Percentiles rank a stretch among this genome's conserved stretches.
phyloP scores from a whole-genome alignment of 805 yeast species.

The Torulaspora gathmanii region DNA sequence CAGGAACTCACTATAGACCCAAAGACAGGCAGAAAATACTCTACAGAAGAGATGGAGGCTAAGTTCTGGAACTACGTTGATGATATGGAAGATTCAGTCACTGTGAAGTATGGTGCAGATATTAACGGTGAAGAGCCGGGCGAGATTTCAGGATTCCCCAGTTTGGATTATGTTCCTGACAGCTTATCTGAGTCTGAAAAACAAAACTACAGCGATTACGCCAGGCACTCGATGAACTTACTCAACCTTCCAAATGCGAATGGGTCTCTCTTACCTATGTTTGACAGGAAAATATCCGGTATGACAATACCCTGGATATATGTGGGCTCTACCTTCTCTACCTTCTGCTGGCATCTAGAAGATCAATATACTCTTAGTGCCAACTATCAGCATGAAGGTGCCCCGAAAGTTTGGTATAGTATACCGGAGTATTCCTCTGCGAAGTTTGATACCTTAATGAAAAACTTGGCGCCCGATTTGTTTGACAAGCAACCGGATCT shows the following conservation, averaged over 20 bases:
- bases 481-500: slow-evolving; percentile 83
- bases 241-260: slow-evolving; percentile 64
- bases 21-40: slow-evolving; percentile 20
- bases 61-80: slow-evolving; percentile 63
- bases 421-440: slow-evolving; percentile 67
- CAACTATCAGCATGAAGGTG: slow-evolving; percentile 87
- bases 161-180: slow-evolving; percentile 35
- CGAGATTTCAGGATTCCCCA: slow-evolving; percentile 73
- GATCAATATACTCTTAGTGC: slow-evolving; percentile 90
- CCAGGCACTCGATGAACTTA: slow-evolving; percentile 68
- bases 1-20: slow-evolving; percentile 38
- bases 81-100: slow-evolving; percentile 41
- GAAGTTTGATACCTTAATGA: slow-evolving; percentile 61
- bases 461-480: slow-evolving; percentile 67
- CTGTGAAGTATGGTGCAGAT: slow-evolving; percentile 81
- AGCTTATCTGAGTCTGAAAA: slow-evolving; percentile 14
- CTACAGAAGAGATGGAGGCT: slow-evolving; percentile 47
- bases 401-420: slow-evolving; percentile 90
- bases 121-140: slow-evolving; percentile 63
- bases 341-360: slow-evolving; percentile 96
- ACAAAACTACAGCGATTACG: slow-evolving; percentile 36
- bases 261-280: slow-evolving; percentile 64
- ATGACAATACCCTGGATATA: slow-evolving; percentile 96
- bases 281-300: slow-evolving; percentile 71
- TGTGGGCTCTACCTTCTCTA: slow-evolving; percentile 81